These are phyloP conservation scores for Ophiognomonia clavigignenti-juglandacearum DNA, from an alignment of 2,329 filamentous ascomycete genomes.

Conservation along the genomic window DNA sequence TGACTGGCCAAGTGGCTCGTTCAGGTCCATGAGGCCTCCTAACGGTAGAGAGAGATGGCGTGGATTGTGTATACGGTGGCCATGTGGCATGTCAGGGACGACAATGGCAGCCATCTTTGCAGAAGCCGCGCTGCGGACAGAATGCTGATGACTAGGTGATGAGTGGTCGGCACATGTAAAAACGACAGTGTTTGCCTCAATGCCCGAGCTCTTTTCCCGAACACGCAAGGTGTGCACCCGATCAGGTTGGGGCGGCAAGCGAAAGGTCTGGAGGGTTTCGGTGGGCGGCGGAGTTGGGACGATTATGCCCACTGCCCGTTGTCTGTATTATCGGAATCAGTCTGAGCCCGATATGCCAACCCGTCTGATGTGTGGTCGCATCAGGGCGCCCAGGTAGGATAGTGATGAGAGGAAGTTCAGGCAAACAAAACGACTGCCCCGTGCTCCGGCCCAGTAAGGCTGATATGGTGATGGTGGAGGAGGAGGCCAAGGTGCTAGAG, in stretches of 20 bases:
- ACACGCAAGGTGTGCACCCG: neutral
- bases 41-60: constrained; percentile 21
- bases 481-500: neutral
- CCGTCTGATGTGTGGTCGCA: constrained; percentile 19
- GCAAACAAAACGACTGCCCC: constrained; percentile 7
- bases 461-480: neutral
- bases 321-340: constrained; percentile 6
- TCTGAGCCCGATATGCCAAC: constrained; percentile 18
- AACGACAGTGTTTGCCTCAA: constrained; percentile 9
- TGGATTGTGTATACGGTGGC: constrained; percentile 19
- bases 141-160: constrained; percentile 35
- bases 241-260: constrained; percentile 4
- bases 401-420: constrained; percentile 9
- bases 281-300: constrained; percentile 9
- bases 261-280: constrained; percentile 1
- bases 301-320: constrained; percentile 12
- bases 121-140: constrained; percentile 45
- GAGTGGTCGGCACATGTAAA: constrained; percentile 34
- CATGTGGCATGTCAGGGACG: constrained; percentile 22
- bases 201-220: neutral
- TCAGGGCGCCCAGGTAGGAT: constrained; percentile 7
- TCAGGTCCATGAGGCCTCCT: constrained; percentile 23
- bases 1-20: constrained; percentile 21
- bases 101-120: constrained; percentile 30
- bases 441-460: neutral